Evolutionary conservation across 2,329 filamentous ascomycete genomes (phyloP).

Genomic region (Chaetomium sp.): DNA sequence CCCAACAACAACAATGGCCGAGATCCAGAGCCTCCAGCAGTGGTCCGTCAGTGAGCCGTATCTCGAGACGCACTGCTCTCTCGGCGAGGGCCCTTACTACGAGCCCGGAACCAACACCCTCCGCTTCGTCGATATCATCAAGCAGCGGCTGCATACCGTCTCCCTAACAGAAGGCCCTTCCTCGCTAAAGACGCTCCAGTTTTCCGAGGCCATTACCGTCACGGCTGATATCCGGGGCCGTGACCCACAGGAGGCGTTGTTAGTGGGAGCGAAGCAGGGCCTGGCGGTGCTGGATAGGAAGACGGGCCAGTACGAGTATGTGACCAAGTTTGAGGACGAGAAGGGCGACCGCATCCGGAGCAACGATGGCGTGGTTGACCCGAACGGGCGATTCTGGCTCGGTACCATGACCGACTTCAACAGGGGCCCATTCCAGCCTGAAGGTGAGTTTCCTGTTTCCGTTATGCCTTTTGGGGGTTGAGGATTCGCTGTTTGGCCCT

Average conservation of each 20-base stretch:
- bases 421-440: conserved; percentile 50
- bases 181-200: conserved; percentile 55
- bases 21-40: conserved; percentile 32
- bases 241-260: conserved; percentile 57
- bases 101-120: conserved; percentile 58
- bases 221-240: conserved; percentile 72
- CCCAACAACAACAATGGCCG: conserved; percentile 27
- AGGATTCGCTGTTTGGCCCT: no score
- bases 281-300: conserved; percentile 68
- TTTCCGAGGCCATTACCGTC: conserved; percentile 52
- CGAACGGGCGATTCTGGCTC: conserved; percentile 75
- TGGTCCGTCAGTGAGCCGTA: conserved; percentile 49
- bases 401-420: conserved; percentile 76
- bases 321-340: conserved; percentile 40
- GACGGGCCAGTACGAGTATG: conserved; percentile 47
- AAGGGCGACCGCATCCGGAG: conserved; percentile 53
- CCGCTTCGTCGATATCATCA: conserved; percentile 78
- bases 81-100: conserved; percentile 72
- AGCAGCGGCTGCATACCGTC: conserved; percentile 65
- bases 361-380: conserved; percentile 81
- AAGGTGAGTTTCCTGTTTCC: conserved; percentile 37
- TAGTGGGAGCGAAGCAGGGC: conserved; percentile 75
- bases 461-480: not conserved
- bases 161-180: conserved; percentile 56
- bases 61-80: conserved; percentile 56